phyloP scores from a whole-genome alignment of 331 rosid genomes.

The Malus hybrid region DNA sequence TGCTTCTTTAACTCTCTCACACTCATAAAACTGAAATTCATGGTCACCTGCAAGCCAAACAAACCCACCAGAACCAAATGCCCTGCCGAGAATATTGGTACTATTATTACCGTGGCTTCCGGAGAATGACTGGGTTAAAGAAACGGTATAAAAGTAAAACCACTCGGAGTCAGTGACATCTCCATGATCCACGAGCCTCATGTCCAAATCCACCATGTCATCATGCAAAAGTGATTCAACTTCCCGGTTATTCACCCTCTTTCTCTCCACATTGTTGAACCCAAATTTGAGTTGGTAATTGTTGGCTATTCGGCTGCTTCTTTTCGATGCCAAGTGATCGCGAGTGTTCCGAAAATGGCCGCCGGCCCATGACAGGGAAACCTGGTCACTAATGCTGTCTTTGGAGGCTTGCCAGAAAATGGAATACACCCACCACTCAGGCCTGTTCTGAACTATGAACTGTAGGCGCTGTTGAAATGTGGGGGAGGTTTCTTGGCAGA shows the following conservation, averaged over 20 bases:
- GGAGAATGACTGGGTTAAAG: constrained; percentile 10
- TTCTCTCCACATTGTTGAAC: constrained; percentile 2
- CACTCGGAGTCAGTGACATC: constrained; percentile 16
- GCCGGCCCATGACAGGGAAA: constrained; percentile 26
- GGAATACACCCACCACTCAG: constrained; percentile 4
- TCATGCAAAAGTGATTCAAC: neutral
- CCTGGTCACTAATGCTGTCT: neutral
- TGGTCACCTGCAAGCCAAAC: constrained; percentile 38
- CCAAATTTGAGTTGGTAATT: neutral
- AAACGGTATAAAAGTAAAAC: constrained; percentile 30
- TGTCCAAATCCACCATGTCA: neutral
- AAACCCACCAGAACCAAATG: constrained; percentile 29
- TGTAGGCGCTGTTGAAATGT: constrained; percentile 37
- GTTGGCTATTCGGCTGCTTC: neutral
- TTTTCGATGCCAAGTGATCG: neutral
- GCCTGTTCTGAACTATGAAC: constrained; percentile 23
- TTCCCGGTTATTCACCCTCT: neutral
- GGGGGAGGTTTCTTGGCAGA: neutral
- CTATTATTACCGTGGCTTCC: neutral
- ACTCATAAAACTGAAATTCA: constrained; percentile 22
- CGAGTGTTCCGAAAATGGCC: constrained; percentile 35
- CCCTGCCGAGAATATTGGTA: constrained; percentile 22
- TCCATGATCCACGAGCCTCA: neutral
- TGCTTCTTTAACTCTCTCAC: constrained; percentile 52
- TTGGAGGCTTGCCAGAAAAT: constrained; percentile 46